Base-by-base conservation (phyloP, 257 asterid genomes). In the Solanum stenotomum region DNA sequence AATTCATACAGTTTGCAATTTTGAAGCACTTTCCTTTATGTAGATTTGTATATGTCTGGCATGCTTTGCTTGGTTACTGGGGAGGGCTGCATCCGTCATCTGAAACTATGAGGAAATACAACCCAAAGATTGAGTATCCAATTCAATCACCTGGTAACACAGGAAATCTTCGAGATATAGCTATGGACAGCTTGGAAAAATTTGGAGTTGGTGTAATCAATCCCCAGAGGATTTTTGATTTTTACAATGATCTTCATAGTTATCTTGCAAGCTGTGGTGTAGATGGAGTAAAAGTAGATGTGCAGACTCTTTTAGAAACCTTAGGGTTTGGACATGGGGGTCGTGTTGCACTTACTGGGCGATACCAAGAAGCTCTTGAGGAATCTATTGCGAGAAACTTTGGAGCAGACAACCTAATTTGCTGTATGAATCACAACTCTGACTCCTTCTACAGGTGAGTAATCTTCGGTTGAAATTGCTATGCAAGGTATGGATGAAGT, bases 211-310 rank as follows among this genome's bases (percentile, higher is more conserved):
- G 98, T 9, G 59, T 94, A 10, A 87, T 96, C 3, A 93, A 94
- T 85, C 95, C 96, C 4, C 34, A 86, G 40, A 95, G 89, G 56
- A 85, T 90, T 7, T 83, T 70, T 42, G 92, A 93, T 49, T 96
- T 95, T 81, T 96, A 92, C 92, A 91, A 94, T 37, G 98, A 96
- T 42, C 91, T 95, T 88, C 98, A 96, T 40, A 86, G 93, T 87
- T 96, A 95, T 89, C 94, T 96, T 4, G 93, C 95, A 3, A 77
- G 88, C 18, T 71, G 93, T 42, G 98, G 98, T 2, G 93, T 91
- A 4, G 98, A 96, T 49, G 98, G 98, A 4, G 97, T 95, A 6
- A 96, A 96, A 85, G 98, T 96, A 34, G 98, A 96, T 52, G 97
- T 93, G 42, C 98, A 96, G 65, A 92, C 61, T 49, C 83, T 95